These are phyloP conservation scores for Talaromyces adpressus DNA, from an alignment of 495 filamentous ascomycete species.

Conservation along the genomic window DNA sequence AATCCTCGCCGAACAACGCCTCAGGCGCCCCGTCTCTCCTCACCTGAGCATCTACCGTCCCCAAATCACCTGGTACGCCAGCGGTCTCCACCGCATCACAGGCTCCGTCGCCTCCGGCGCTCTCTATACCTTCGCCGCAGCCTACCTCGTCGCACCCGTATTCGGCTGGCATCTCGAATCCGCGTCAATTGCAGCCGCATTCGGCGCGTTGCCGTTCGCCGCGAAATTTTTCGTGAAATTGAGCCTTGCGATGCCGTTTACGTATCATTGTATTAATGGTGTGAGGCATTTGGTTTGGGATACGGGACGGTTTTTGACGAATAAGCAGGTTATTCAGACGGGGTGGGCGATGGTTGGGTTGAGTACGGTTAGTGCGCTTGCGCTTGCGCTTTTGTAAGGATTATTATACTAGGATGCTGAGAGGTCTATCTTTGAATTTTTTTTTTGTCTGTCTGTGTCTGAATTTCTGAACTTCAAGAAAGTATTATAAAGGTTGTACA, in stretches of 20 bases:
- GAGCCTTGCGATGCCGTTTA: slow-evolving; percentile 70
- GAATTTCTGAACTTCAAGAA: slow-evolving; percentile 12
- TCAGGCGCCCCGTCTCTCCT: slow-evolving; percentile 74
- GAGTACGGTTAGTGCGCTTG: slow-evolving; percentile 53
- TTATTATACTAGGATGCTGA: not conserved
- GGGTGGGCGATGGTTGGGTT: slow-evolving; percentile 71
- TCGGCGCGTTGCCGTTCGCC: slow-evolving; percentile 62
- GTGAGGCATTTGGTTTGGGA: slow-evolving; percentile 89
- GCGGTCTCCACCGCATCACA: slow-evolving; percentile 72
- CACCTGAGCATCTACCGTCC: slow-evolving; percentile 86
- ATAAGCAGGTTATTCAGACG: slow-evolving; percentile 62
- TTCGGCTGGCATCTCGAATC: slow-evolving; percentile 83
- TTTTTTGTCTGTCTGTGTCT: slow-evolving; percentile 29
- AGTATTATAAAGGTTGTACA: not conserved
- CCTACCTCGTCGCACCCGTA: slow-evolving; percentile 76
- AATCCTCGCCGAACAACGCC: slow-evolving; percentile 81
- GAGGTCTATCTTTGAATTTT: slow-evolving; percentile 18
- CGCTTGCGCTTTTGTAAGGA: slow-evolving; percentile 50
- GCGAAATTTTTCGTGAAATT: slow-evolving; percentile 70
- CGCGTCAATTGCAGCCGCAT: slow-evolving; percentile 67
- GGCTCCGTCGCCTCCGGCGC: slow-evolving; percentile 62
- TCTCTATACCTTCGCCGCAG: slow-evolving; percentile 76
- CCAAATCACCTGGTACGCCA: slow-evolving; percentile 79
- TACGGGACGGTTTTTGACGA: slow-evolving; percentile 58
- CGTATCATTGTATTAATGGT: slow-evolving; percentile 81